Evolutionary conservation across 2,329 filamentous ascomycete species (phyloP).

Genomic region (Eutypa lata): DNA sequence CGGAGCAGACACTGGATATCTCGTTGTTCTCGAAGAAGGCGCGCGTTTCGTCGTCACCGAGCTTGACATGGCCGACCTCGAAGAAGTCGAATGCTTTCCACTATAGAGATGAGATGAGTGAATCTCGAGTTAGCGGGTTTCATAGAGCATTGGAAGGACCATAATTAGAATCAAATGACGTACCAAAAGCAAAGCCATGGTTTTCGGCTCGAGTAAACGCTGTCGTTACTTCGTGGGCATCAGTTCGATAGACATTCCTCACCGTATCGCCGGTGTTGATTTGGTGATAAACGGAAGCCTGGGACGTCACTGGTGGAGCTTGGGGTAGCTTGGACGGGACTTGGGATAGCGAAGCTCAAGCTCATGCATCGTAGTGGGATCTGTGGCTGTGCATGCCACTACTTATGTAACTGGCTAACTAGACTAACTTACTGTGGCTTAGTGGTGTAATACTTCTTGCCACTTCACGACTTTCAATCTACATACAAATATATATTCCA

Average conservation of each 20-base stretch:
- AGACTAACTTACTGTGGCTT: too few species aligned
- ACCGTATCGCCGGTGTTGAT: neutral
- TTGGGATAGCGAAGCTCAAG: too few species aligned
- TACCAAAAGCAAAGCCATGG: slow-evolving; percentile 33
- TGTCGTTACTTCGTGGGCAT: slow-evolving; percentile 15
- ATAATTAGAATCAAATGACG: slow-evolving; percentile 4
- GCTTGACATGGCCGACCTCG: slow-evolving; percentile 81
- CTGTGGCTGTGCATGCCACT: too few species aligned
- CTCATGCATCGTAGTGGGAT: too few species aligned
- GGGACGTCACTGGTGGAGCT: neutral
- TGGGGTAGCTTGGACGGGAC: neutral
- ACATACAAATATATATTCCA: too few species aligned
- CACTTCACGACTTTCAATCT: too few species aligned
- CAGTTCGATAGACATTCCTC: slow-evolving; percentile 3
- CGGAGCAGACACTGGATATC: slow-evolving; percentile 79
- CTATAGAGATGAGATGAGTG: slow-evolving; percentile 43
- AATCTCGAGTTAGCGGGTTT: slow-evolving; percentile 9
- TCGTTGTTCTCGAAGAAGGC: slow-evolving; percentile 79
- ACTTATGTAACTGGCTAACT: too few species aligned
- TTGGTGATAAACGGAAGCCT: neutral
- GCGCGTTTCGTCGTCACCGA: slow-evolving; percentile 75
- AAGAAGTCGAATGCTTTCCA: slow-evolving; percentile 99
- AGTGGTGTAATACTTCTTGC: too few species aligned
- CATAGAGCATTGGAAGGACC: neutral
- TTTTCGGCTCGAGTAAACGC: slow-evolving; percentile 12